A percentile compares a stretch with the other conserved stretches of the same genome.
These are phyloP conservation scores for Cladobotryum protrusum DNA, from an alignment of 2,329 filamentous ascomycete genomes.

Conservation along the genomic window DNA sequence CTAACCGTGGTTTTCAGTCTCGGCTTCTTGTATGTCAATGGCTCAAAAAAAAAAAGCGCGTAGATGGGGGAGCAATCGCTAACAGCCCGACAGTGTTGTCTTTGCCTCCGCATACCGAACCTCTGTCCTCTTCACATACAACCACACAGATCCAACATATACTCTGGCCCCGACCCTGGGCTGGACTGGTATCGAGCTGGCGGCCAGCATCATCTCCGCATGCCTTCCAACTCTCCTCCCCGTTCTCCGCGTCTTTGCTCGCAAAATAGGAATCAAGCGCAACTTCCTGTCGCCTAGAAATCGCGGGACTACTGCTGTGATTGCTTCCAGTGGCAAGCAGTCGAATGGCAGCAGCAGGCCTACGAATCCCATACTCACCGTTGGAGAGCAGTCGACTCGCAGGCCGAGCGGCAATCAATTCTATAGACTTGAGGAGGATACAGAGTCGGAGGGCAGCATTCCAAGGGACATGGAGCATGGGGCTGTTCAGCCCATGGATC, in stretches of 20 bases:
- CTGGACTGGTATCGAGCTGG: conserved; percentile 43
- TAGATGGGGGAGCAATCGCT: background rate
- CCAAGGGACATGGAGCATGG: background rate
- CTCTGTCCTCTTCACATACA: conserved; percentile 40
- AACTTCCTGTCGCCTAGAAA: conserved; percentile 1
- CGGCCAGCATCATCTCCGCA: conserved; percentile 46
- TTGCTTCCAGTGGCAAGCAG: conserved; percentile 5
- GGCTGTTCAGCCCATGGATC: background rate
- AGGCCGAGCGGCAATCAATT: conserved; percentile 21
- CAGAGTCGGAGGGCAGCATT: conserved; percentile 18
- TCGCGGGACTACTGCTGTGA: background rate
- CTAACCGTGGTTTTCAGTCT: conserved; percentile 39
- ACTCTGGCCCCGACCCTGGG: conserved; percentile 39
- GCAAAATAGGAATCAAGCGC: conserved; percentile 5
- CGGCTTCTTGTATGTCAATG: conserved; percentile 33
- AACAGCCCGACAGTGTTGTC: conserved; percentile 30
- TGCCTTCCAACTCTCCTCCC: conserved; percentile 48
- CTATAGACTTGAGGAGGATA: conserved; percentile 30
- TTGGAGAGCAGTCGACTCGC: conserved; percentile 14
- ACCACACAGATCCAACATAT: conserved; percentile 34
- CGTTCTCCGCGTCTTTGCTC: conserved; percentile 23
- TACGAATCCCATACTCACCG: background rate
- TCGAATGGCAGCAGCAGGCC: conserved; percentile 5
- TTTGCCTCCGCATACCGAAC: conserved; percentile 44
- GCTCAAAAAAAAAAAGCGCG: background rate